Conservation (phyloP, 163 green algal species). For the Chloromonas sp. region DNA sequence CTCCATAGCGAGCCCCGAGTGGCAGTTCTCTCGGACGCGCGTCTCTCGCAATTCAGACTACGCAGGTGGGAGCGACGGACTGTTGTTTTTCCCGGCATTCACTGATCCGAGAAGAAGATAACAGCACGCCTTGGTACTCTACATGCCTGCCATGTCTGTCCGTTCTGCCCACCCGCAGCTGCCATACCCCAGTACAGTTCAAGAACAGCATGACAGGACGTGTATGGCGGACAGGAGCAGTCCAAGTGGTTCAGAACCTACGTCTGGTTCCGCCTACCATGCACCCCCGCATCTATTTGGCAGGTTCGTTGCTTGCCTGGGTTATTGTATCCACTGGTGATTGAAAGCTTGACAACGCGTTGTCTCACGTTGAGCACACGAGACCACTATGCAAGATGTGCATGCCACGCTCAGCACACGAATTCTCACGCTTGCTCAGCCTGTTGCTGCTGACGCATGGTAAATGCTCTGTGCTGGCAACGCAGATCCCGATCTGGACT, state of each 20-base stretch:
- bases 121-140: not conserved
- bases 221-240: constrained; percentile 48
- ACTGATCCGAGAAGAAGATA: not conserved
- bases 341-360: not conserved
- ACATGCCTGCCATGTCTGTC: not conserved
- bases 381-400: not conserved
- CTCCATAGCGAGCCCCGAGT: not conserved
- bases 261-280: constrained; percentile 37
- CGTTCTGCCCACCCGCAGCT: constrained; percentile 3
- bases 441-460: not conserved
- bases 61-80: not conserved
- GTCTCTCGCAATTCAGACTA: not conserved
- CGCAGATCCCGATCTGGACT: constrained; percentile 21
- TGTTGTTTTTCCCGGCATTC: not conserved
- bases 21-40: not conserved
- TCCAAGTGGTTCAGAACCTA: constrained; percentile 62
- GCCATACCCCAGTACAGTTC: constrained; percentile 9
- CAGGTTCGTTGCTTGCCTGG: constrained; percentile 2
- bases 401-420: not conserved
- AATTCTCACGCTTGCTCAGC: not conserved
- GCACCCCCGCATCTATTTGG: constrained; percentile 47
- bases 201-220: constrained; percentile 38
- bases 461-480: not conserved
- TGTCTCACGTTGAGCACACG: not conserved
- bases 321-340: not conserved